Evolutionary conservation across 2,329 filamentous ascomycete species (phyloP), one percentile per base, ranked within the genome.

Genomic region (Boeremia exigua): DNA sequence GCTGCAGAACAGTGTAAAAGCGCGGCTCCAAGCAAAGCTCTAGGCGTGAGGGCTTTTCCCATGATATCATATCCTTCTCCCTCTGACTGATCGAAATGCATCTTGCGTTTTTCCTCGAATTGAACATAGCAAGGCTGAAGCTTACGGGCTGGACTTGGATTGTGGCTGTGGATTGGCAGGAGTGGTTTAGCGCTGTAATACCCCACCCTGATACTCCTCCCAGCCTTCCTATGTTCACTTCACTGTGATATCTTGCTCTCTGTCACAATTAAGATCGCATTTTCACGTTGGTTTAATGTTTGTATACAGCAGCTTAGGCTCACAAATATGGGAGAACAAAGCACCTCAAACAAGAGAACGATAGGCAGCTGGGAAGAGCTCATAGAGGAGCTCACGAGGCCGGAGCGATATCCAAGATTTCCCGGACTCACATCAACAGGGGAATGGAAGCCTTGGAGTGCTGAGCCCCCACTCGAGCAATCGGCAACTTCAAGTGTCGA

Each of bases 1-100:
- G 15, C 63, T 86, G 54, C 60, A 58, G 19, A 59, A 68, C 12
- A 25, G 56, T 8, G 70, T 83, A 4, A 46, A 62, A 39, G 33
- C 9, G 30, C 68, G 52, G 58, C 49, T 73, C 39, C 4, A 47
- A 27, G 61, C 28, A 15, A 56, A 43, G 17, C 37, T 63, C 27
- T 5, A 19, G 23, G 5, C 8, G 3, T 17, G 27, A 36, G 36
- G 10, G n/a, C 6, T 2, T 36, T 10, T 11, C 12, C 23, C 19
- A 25, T 12, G 11, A 8, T 11, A 38, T 10, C 36, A 10, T 12
- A 8, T 25, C 25, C 17, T 38, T 5, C 19, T 34, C 14, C 1
- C 19, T 12, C 12, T 11, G 1, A 39, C 5, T 3, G 7, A 27
- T 27, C 10, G 5, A 8, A 6, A 23, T 11, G 2, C 4, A 3